Evolutionary conservation across 257 asterid species (phyloP).

Genomic region (Scutellaria minor): DNA sequence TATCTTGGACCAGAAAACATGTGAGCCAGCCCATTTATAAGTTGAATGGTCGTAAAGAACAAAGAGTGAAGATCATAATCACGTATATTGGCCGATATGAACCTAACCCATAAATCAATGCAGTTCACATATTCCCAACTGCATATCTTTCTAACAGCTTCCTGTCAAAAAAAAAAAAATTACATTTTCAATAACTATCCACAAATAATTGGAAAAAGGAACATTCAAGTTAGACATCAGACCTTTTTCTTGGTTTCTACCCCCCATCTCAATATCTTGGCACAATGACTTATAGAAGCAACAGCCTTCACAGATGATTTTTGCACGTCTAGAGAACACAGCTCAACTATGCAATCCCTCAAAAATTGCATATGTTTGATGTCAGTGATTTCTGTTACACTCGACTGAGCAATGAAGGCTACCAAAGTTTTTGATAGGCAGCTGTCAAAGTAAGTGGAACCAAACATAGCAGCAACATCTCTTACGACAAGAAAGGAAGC

Average conservation of each 20-base stretch:
- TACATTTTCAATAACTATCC: background rate
- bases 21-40: constrained; percentile 73
- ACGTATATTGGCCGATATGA: constrained; percentile 61
- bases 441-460: constrained; percentile 57
- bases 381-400: constrained; percentile 63
- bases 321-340: constrained; percentile 78
- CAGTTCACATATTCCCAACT: constrained; percentile 89
- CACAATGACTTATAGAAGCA: constrained; percentile 68
- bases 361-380: constrained; percentile 66
- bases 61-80: constrained; percentile 70
- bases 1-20: constrained; percentile 89
- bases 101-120: constrained; percentile 84
- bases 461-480: constrained; percentile 58
- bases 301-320: constrained; percentile 66
- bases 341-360: constrained; percentile 68
- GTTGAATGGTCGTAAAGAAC: constrained; percentile 60
- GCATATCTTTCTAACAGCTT: constrained; percentile 74
- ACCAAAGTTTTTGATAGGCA: constrained; percentile 68
- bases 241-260: constrained; percentile 81
- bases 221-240: constrained; percentile 18
- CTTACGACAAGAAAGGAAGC: constrained; percentile 64
- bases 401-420: constrained; percentile 65
- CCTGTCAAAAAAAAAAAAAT: constrained; percentile 52
- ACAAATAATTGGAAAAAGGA: background rate
- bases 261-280: constrained; percentile 69